Evolutionary conservation across 768 basidiomycete genomes (phyloP), one percentile per base, ranked within the genome.

Genomic region (Lactarius hengduanensis): DNA sequence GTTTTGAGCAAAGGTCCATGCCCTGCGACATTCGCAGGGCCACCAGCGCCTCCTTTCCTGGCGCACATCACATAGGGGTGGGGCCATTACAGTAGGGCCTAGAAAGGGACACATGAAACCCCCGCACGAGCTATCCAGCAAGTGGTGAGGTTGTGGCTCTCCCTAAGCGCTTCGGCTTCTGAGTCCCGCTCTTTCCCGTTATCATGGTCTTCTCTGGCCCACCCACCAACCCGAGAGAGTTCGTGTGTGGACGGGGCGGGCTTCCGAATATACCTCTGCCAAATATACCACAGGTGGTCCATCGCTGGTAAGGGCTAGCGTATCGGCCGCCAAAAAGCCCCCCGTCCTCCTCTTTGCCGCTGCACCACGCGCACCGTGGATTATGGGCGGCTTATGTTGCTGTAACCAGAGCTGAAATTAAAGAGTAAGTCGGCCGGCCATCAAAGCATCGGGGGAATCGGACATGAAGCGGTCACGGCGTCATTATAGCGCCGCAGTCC

Each of bases 391-490:
- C 47, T 50, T 50, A 15, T 50, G 47, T n/a, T 22, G 45, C 22
- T 22, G 45, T 47, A 18, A n/a, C n/a, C 47, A 50, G 45, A 13
- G 47, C 28, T 32, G 45, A 28, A 47, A 26, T n/a, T 34, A 45
- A 50, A 34, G 18, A 32, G 15, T 11, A 28, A 26, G 45, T 40
- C 50, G 4, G 54, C 30, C 54, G 41, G 62, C 30, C 54, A 55
- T 56, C 54, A 62, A 56, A 18, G 50, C 28, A 13, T 41, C 38
- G 54, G 64, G 43, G 5, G 54, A 38, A 28, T 55, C 53, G 54
- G 64, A 28, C 15, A 61, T 66, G 43, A 38, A 38, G 34, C 54
- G n/a, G 61, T 57, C 61, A 62, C 38, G 41, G 50, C 30, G 50
- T 53, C 65, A 30, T 57, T 18, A 5, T 50, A 43, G 36, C 50